Conservation (phyloP, 331 rosid species). For the Ulmus americana region DNA sequence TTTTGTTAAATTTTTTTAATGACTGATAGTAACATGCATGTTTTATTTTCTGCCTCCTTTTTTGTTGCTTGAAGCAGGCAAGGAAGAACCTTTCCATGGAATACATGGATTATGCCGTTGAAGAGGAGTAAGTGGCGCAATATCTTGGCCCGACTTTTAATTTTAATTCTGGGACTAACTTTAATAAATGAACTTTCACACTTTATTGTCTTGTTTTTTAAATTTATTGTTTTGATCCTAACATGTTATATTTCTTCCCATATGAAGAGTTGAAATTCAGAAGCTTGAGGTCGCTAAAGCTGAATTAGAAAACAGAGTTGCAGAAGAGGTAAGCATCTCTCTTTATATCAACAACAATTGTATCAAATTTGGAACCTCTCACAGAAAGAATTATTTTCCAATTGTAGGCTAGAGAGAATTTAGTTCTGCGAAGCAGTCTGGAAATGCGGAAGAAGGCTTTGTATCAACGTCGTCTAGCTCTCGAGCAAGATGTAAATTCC, state of each 20-base stretch:
- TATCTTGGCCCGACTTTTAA: conserved; percentile 11
- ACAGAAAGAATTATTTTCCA: background rate
- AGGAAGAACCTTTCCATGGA: conserved; percentile 93
- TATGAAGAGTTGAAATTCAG: conserved; percentile 59
- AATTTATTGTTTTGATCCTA: conserved; percentile 16
- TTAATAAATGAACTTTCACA: background rate
- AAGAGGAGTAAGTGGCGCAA: conserved; percentile 71
- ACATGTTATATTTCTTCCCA: conserved; percentile 27
- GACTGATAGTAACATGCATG: conserved; percentile 13
- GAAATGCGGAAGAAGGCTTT: conserved; percentile 49
- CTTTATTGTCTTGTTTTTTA: conserved; percentile 1
- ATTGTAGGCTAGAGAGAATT: conserved; percentile 57
- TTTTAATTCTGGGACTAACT: background rate
- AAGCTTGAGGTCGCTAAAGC: conserved; percentile 51
- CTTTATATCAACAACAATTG: conserved; percentile 18
- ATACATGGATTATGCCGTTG: conserved; percentile 48
- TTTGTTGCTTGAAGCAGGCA: conserved; percentile 49
- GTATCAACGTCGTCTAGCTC: conserved; percentile 65
- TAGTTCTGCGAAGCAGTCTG: conserved; percentile 40
- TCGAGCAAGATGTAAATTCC: conserved; percentile 68
- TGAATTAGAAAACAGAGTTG: conserved; percentile 55
- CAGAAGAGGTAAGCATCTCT: conserved; percentile 45
- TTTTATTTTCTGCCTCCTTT: conserved; percentile 15
- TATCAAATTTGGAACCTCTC: conserved; percentile 22
- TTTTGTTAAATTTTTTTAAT: background rate